Conservation (phyloP, 768 basidiomycete species). For the Suillus discolor region DNA sequence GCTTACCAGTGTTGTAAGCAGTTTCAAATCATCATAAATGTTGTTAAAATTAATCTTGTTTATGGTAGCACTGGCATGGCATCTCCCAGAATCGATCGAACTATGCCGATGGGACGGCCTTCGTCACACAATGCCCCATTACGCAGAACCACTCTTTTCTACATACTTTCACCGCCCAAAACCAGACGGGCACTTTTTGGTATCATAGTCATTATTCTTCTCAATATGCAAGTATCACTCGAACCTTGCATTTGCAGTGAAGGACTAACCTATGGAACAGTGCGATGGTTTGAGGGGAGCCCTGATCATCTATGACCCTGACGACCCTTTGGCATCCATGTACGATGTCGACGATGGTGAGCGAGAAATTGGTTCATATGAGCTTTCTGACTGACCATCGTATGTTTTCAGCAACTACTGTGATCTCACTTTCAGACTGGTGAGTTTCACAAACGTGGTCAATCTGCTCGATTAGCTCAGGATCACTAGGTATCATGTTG, state of each 20-base stretch:
- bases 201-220: constrained; percentile 41
- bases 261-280: not conserved
- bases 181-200: constrained; percentile 34
- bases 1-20: constrained; percentile 51
- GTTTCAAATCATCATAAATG: not conserved
- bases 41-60: not conserved
- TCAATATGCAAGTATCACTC: constrained; percentile 33
- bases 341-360: constrained; percentile 49
- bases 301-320: constrained; percentile 44
- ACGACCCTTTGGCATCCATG: constrained; percentile 39
- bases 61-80: constrained; percentile 56
- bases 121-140: constrained; percentile 37
- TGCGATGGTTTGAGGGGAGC: constrained; percentile 28
- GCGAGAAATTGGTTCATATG: not conserved
- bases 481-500: constrained; percentile 19
- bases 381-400: not conserved
- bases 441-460: not conserved
- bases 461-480: not conserved
- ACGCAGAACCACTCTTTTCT: constrained; percentile 19
- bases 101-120: constrained; percentile 46
- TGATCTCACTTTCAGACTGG: constrained; percentile 49
- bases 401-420: constrained; percentile 31
- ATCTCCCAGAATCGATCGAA: constrained; percentile 44
- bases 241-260: not conserved
- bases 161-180: constrained; percentile 21